Evolutionary conservation across 2,329 filamentous ascomycete species (phyloP), one percentile per base, ranked within the genome.

Genomic region (Trichophyton verrucosum): DNA sequence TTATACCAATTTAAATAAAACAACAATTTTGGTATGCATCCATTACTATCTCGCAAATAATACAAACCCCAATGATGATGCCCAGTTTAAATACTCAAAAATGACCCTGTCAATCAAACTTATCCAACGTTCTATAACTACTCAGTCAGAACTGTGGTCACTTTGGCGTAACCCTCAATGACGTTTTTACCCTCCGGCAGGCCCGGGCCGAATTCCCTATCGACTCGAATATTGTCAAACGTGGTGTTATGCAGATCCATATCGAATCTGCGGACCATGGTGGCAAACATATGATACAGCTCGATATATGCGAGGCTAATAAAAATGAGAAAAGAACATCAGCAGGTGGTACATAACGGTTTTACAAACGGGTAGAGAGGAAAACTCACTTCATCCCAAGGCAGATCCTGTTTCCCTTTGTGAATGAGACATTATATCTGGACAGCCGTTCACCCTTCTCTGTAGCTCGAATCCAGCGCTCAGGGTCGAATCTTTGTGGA

Each of bases 391-490:
- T 63, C 51, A 69, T 63, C 3, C 66, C 66, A 7, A 67, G 24
- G 47, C 66, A 68, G 24, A 59, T 55, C 27, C 67, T 49, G 15
- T 63, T 60, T 3, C 67, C 67, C 51, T 67, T 69, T 1, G 60
- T 59, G 60, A 68, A 68, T 13, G 67, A 22, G 8, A 67, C 64
- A 6, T 71, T 62, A 57, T 68, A 69, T 6, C 58, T 61, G 46
- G 68, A 65, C 3, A 68, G 65, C 15, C 53, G 60, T 27, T 59
- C 53, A 7, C 62, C 60, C 11, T 60, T 57, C 24, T 60, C n/a
- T 30, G 66, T 64, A 38, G 22, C 64, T 60, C 49, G 58, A 36
- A 68, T 46, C 67, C 67, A 69, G 9, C 67, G 64, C 40, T 68
- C 66, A 15, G 67, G 67, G 8, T 61, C 59, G 55, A 68, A 69